A percentile compares a stretch with the other conserved stretches of the same genome.
Conservation (phyloP, 2,329 filamentous ascomycete species). For the Arthroderma sp. region DNA sequence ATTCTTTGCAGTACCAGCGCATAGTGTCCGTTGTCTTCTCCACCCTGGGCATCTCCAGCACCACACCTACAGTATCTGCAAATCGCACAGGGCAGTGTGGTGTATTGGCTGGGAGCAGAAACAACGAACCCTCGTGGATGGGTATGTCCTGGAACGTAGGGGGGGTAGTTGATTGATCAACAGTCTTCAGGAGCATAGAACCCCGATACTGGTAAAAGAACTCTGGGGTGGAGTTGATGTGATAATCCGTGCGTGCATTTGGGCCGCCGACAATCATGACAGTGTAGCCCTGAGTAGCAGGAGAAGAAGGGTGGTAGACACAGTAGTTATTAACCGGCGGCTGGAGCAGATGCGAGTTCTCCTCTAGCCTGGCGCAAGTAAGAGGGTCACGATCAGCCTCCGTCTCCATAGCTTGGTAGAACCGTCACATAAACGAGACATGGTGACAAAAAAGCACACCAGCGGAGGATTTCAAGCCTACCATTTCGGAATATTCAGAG, state of each 20-base stretch:
- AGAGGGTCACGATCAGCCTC: background rate
- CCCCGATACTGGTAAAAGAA: constrained; percentile 98
- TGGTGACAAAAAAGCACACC: background rate
- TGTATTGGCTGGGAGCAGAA: constrained; percentile 83
- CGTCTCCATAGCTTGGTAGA: background rate
- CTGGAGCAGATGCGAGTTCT: constrained; percentile 83
- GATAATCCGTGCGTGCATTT: constrained; percentile 93
- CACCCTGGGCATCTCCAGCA: constrained; percentile 74
- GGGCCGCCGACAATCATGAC: constrained; percentile 88
- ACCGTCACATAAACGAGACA: background rate
- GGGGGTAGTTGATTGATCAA: constrained; percentile 47
- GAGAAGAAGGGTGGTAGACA: constrained; percentile 56
- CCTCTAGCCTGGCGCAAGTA: constrained; percentile 55
- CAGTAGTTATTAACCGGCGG: constrained; percentile 97
- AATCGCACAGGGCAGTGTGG: constrained; percentile 94
- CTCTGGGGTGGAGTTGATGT: constrained; percentile 91
- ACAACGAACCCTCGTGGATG: constrained; percentile 88
- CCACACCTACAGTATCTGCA: constrained; percentile 82
- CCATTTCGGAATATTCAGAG: constrained; percentile 36
- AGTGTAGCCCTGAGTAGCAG: constrained; percentile 84
- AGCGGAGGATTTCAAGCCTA: constrained; percentile 10
- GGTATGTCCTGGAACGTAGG: constrained; percentile 64
- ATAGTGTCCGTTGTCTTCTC: constrained; percentile 58
- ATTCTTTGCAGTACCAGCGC: constrained; percentile 77
- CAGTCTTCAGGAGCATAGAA: constrained; percentile 83